A percentile compares a stretch with the other conserved stretches of the same genome.
These are phyloP conservation scores for Neospermospora avenae DNA, from an alignment of 2,329 filamentous ascomycete species.

Conservation along the genomic window DNA sequence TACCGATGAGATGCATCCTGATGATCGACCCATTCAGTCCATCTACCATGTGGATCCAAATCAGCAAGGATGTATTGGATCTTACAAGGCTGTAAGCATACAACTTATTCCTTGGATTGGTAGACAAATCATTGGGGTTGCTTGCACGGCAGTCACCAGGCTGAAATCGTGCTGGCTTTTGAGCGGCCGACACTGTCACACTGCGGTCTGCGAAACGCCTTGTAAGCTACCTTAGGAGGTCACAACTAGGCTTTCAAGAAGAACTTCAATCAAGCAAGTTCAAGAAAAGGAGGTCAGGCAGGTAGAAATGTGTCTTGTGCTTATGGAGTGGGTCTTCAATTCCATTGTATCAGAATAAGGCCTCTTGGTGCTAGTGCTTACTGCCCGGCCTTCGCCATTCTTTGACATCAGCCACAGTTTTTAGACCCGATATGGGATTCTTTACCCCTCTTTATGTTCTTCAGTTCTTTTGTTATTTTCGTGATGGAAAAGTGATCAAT, in stretches of 20 bases:
- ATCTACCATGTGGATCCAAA: slow-evolving; percentile 20
- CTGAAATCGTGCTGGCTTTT: slow-evolving; percentile 13
- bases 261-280: neutral
- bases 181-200: slow-evolving; percentile 14
- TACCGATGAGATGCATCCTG: slow-evolving; percentile 21
- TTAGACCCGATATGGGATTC: slow-evolving; percentile 13
- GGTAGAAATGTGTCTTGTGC: slow-evolving; percentile 4
- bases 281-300: slow-evolving; percentile 3
- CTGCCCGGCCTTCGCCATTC: slow-evolving; percentile 26
- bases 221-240: neutral
- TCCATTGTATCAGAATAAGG: slow-evolving; percentile 9
- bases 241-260: neutral
- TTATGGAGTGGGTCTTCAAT: slow-evolving; percentile 18
- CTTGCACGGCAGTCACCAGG: slow-evolving; percentile 19
- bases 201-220: neutral
- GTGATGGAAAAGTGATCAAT: slow-evolving; percentile 1
- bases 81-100: slow-evolving; percentile 10
- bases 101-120: slow-evolving; percentile 20
- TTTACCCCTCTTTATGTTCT: slow-evolving; percentile 12
- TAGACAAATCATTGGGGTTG: slow-evolving; percentile 19
- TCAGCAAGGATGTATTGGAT: slow-evolving; percentile 24
- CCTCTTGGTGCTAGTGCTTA: slow-evolving; percentile 30
- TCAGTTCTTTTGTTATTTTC: neutral
- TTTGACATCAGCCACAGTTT: slow-evolving; percentile 19
- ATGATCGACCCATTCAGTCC: slow-evolving; percentile 25